Conservation (phyloP, 441 rosid species). For the Gossypium lobatum region DNA sequence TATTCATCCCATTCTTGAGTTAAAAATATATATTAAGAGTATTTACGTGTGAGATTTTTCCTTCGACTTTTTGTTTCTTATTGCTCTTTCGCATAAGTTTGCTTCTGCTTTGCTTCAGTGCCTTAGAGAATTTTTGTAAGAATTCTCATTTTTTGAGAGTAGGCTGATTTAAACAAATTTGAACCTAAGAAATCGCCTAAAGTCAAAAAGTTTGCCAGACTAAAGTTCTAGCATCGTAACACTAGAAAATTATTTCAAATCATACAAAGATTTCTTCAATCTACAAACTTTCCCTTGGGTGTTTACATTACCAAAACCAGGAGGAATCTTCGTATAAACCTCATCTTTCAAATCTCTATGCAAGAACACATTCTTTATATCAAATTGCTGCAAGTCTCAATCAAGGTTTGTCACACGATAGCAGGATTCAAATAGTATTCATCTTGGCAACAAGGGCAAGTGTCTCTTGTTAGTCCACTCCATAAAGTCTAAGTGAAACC, state of each 20-base stretch:
- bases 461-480: background rate
- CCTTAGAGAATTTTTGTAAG: no score
- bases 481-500: background rate
- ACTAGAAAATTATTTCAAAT: background rate
- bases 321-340: background rate
- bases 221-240: no score
- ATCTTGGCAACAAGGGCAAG: background rate
- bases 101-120: no score
- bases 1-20: no score
- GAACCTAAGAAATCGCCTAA: no score
- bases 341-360: background rate
- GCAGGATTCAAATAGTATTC: background rate
- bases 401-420: background rate
- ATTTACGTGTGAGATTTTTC: no score
- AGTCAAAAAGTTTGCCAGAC: no score
- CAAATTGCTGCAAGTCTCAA: background rate
- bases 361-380: background rate
- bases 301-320: background rate
- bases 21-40: no score
- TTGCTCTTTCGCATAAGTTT: no score
- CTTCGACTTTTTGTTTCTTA: no score
- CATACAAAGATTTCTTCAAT: background rate
- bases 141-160: no score
- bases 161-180: no score
- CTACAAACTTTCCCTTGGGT: background rate